A percentile compares a stretch with the other conserved stretches of the same genome.
phyloP scores from a whole-genome alignment of 2,329 filamentous ascomycete species.

The Periconia macrospinosa region DNA sequence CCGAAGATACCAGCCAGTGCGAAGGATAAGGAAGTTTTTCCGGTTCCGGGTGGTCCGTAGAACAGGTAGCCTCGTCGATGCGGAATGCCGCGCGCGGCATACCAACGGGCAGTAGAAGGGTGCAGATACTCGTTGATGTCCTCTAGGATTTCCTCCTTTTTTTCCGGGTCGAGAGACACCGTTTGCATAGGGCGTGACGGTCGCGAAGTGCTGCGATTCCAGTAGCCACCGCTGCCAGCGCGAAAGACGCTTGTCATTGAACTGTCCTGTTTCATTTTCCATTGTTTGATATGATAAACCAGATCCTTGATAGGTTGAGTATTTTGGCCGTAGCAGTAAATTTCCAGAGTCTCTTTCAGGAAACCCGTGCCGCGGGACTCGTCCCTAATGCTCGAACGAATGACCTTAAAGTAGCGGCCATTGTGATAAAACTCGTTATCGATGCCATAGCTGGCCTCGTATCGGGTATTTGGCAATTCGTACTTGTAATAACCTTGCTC shows the following conservation, averaged over 20 bases:
- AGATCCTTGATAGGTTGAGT: slow-evolving; percentile 53
- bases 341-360: slow-evolving; percentile 46
- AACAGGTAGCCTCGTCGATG: slow-evolving; percentile 84
- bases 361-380: slow-evolving; percentile 19
- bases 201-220: slow-evolving; percentile 52
- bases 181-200: slow-evolving; percentile 73
- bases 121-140: slow-evolving; percentile 81
- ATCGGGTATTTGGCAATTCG: slow-evolving; percentile 52
- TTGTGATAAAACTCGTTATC: slow-evolving; percentile 47
- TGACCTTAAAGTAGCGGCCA: slow-evolving; percentile 46
- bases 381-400: slow-evolving; percentile 39
- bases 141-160: slow-evolving; percentile 67
- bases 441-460: slow-evolving; percentile 52
- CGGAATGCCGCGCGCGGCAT: slow-evolving; percentile 79
- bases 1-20: slow-evolving; percentile 53
- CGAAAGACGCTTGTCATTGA: slow-evolving; percentile 51
- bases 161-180: slow-evolving; percentile 69
- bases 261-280: slow-evolving; percentile 46
- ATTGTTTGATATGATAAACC: slow-evolving; percentile 49
- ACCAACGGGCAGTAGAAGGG: slow-evolving; percentile 74
- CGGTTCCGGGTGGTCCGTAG: slow-evolving; percentile 77
- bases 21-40: slow-evolving; percentile 61
- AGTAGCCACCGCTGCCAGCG: slow-evolving; percentile 36
- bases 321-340: slow-evolving; percentile 52
- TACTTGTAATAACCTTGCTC: slow-evolving; percentile 53